Percentiles rank a stretch among this genome's conserved stretches.
phyloP scores from a whole-genome alignment of 1,139 yeast species.

The Groenewaldozyma auringiensis region DNA sequence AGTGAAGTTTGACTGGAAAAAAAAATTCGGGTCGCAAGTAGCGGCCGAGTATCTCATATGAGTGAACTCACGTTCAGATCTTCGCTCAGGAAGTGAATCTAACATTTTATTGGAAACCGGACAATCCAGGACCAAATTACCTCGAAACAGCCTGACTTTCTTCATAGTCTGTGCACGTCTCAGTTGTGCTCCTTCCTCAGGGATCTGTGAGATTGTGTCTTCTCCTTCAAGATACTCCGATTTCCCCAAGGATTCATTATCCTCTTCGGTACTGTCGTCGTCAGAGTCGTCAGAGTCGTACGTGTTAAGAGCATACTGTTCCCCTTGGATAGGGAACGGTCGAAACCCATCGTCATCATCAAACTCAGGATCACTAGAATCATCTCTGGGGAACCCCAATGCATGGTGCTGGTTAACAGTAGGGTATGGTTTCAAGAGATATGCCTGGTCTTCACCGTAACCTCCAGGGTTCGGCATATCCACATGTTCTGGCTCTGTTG shows the following conservation, averaged over 20 bases:
- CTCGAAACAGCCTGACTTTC: conserved; percentile 52
- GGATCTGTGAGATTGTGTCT: conserved; percentile 14
- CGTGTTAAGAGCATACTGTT: conserved; percentile 34
- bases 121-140: conserved; percentile 71
- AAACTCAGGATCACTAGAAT: conserved; percentile 18
- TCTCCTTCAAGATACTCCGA: conserved; percentile 4
- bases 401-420: conserved; percentile 13
- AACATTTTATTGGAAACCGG: conserved; percentile 61
- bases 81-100: conserved; percentile 45
- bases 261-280: conserved; percentile 15
- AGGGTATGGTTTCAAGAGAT: conserved; percentile 17
- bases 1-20: conserved; percentile 48
- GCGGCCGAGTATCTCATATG: conserved; percentile 77
- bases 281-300: conserved; percentile 26
- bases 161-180: conserved; percentile 37
- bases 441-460: conserved; percentile 18
- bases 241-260: conserved; percentile 10
- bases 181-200: conserved; percentile 25
- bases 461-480: conserved; percentile 3
- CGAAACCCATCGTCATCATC: conserved; percentile 24
- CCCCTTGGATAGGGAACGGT: conserved; percentile 34
- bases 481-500: not conserved
- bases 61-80: conserved; percentile 58
- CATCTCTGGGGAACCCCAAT: conserved; percentile 13
- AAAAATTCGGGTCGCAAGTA: conserved; percentile 70